Conservation (phyloP, 345 rosid species). For the Salix suchowensis region DNA sequence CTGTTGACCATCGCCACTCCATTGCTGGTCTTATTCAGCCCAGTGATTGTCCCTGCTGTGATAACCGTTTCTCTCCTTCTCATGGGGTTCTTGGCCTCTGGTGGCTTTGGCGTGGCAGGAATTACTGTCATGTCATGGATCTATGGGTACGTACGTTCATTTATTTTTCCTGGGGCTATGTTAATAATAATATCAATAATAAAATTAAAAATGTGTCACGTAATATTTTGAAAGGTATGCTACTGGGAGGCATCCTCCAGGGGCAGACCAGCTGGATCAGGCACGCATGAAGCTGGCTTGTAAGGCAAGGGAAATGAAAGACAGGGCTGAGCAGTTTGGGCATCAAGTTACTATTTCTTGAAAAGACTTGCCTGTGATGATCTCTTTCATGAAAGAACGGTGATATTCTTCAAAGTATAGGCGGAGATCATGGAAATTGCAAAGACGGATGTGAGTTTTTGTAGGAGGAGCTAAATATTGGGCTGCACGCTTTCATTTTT, state of each 20-base stretch:
- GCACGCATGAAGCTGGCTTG: constrained; percentile 60
- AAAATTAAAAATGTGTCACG: no score
- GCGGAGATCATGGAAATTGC: background rate
- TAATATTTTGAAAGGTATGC: constrained; percentile 43
- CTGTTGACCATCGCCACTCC: constrained; percentile 75
- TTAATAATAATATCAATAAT: no score
- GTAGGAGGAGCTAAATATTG: background rate
- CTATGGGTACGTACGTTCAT: constrained; percentile 37
- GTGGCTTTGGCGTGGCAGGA: constrained; percentile 79
- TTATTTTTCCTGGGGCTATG: background rate
- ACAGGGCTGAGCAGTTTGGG: constrained; percentile 59
- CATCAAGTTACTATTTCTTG: constrained; percentile 25
- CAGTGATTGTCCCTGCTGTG: constrained; percentile 75
- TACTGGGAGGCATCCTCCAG: constrained; percentile 64
- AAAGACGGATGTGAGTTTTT: background rate
- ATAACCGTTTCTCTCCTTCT: constrained; percentile 42
- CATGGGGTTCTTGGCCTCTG: constrained; percentile 70
- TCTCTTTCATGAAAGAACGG: background rate
- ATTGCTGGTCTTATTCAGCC: constrained; percentile 78
- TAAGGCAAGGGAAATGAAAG: constrained; percentile 74
- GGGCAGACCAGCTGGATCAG: constrained; percentile 58
- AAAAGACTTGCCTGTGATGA: background rate
- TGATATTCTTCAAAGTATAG: background rate
- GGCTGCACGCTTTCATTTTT: background rate
- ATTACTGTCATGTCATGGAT: constrained; percentile 77